A percentile compares a stretch with the other conserved stretches of the same genome.
phyloP scores from a whole-genome alignment of 768 basidiomycete species.

The Psilocybe cubensis region DNA sequence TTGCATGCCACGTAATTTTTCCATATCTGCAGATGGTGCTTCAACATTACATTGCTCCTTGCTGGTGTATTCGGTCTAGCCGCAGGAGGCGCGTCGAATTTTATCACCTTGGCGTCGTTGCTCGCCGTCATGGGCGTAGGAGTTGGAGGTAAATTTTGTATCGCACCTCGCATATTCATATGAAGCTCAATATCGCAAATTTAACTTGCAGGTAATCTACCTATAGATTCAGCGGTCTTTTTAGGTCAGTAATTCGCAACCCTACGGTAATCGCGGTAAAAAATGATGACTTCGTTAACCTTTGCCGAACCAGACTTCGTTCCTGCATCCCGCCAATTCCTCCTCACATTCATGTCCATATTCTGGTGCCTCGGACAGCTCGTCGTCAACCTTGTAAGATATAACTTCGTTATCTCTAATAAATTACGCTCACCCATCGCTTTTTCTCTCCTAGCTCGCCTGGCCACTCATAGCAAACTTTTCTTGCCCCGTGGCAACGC shows the following conservation, averaged over 20 bases:
- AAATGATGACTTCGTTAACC: too few species aligned
- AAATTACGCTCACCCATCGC: not conserved
- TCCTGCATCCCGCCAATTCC: conserved; percentile 71
- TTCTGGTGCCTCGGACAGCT: conserved; percentile 87
- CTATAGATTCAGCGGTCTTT: conserved; percentile 76
- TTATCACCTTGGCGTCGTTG: conserved; percentile 51
- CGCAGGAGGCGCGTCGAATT: conserved; percentile 62
- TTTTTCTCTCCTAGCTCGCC: conserved; percentile 33
- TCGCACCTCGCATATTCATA: too few species aligned
- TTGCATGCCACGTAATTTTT: not conserved
- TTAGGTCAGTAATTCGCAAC: conserved; percentile 45
- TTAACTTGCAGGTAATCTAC: conserved; percentile 50
- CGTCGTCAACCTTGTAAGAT: conserved; percentile 45
- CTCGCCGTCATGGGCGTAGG: conserved; percentile 66
- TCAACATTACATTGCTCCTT: conserved; percentile 73
- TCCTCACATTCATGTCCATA: conserved; percentile 71
- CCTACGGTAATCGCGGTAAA: not conserved
- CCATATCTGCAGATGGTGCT: conserved; percentile 48
- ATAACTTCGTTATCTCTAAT: not conserved
- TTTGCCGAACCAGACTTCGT: too few species aligned
- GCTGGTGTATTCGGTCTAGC: conserved; percentile 67
- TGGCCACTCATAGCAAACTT: conserved; percentile 76
- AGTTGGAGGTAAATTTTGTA: conserved; percentile 56
- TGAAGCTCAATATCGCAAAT: not conserved
- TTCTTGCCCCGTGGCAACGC: conserved; percentile 47